phyloP scores from a whole-genome alignment of 306 rosid genomes.

The Lathyrus oleraceus region DNA sequence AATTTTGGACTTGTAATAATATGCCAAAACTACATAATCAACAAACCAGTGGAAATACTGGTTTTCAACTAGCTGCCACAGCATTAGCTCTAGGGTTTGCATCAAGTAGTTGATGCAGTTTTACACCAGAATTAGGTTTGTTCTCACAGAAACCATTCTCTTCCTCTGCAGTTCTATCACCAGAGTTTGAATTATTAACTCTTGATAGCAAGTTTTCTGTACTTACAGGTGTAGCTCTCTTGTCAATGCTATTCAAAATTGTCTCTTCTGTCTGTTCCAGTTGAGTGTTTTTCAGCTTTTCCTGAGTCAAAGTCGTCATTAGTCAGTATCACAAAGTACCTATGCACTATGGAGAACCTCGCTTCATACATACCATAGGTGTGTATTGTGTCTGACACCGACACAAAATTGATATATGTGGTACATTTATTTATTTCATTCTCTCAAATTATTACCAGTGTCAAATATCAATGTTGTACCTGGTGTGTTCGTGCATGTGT shows the following conservation, averaged over 20 bases:
- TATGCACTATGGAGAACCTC: not conserved
- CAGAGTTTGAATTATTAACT: constrained; percentile 62
- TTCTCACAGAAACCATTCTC: constrained; percentile 65
- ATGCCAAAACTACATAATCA: constrained; percentile 90
- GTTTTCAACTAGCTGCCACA: constrained; percentile 78
- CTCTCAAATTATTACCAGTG: not conserved
- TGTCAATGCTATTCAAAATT: constrained; percentile 50
- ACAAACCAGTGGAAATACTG: constrained; percentile 34
- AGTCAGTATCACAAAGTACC: constrained; percentile 27
- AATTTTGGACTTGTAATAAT: constrained; percentile 79
- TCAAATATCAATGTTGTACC: not conserved
- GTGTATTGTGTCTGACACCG: not conserved
- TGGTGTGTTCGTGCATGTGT: not conserved
- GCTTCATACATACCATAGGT: not conserved
- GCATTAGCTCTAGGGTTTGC: constrained; percentile 82
- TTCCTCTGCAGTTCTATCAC: constrained; percentile 56
- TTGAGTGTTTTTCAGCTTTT: constrained; percentile 61
- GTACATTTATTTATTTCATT: no score
- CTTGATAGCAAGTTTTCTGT: constrained; percentile 75
- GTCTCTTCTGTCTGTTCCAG: constrained; percentile 59
- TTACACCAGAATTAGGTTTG: constrained; percentile 63
- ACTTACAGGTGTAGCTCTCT: constrained; percentile 58
- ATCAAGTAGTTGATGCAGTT: constrained; percentile 87
- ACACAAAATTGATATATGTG: not conserved
- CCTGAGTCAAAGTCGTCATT: constrained; percentile 47